Percentiles rank a stretch among this genome's conserved stretches.
phyloP scores from a whole-genome alignment of 768 basidiomycete genomes.

The Amanita phalloides region DNA sequence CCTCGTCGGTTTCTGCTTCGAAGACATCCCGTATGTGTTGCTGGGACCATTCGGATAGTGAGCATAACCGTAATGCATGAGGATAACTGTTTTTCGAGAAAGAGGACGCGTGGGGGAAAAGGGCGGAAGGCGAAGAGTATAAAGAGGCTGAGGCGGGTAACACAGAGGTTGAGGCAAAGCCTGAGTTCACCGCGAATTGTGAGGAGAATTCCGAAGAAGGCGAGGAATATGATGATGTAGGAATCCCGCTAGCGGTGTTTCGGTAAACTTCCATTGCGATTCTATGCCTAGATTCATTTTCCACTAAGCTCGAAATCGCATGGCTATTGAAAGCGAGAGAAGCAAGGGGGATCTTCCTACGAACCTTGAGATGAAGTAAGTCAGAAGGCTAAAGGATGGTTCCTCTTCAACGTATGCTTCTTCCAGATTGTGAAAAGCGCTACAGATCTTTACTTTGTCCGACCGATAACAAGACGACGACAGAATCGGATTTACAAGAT shows the following conservation, averaged over 20 bases:
- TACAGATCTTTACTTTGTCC: neutral
- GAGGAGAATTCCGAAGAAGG: neutral
- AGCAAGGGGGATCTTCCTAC: neutral
- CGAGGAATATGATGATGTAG: conserved; percentile 1
- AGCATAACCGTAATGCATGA: conserved; percentile 8
- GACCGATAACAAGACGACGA: neutral
- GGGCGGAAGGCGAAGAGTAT: neutral
- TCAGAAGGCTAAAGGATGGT: neutral
- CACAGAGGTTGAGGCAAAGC: conserved; percentile 6
- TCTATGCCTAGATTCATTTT: neutral
- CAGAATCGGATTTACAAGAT: conserved; percentile 5
- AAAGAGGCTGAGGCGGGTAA: conserved; percentile 3
- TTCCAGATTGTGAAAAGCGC: neutral
- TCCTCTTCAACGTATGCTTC: conserved; percentile 1
- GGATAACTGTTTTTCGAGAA: neutral
- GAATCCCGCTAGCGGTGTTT: conserved; percentile 3
- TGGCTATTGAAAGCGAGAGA: neutral
- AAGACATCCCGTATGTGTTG: conserved; percentile 39
- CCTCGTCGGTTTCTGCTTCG: conserved; percentile 34
- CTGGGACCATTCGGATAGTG: conserved; percentile 39
- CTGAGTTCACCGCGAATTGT: neutral
- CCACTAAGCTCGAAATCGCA: neutral
- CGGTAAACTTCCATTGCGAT: neutral
- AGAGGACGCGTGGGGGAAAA: neutral
- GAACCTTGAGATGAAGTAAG: conserved; percentile 2